Percentiles rank a stretch among this genome's conserved stretches.
Evolutionary conservation across 2,329 filamentous ascomycete species (phyloP).

Genomic region (Raffaelea ambrosiae): DNA sequence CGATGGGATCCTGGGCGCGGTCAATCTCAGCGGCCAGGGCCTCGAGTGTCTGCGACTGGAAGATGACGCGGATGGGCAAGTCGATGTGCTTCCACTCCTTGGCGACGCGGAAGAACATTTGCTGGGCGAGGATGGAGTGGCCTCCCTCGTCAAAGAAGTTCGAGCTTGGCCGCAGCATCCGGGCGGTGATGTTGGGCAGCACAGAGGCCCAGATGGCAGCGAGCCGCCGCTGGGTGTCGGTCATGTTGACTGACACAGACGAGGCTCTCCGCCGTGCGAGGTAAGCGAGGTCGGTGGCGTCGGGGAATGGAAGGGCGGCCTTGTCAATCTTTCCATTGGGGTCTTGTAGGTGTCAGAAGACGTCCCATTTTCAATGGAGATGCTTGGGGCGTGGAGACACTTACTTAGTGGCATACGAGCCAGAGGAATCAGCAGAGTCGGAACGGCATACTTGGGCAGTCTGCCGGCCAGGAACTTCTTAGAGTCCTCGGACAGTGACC

Average conservation of each 20-base stretch:
- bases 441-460: conserved; percentile 67
- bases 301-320: conserved; percentile 71
- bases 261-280: conserved; percentile 17
- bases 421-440: conserved; percentile 64
- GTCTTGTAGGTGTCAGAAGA: conserved; percentile 21
- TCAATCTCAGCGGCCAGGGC: conserved; percentile 41
- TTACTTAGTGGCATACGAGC: conserved; percentile 34
- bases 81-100: conserved; percentile 31
- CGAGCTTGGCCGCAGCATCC: conserved; percentile 24
- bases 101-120: conserved; percentile 63
- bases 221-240: conserved; percentile 54
- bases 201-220: conserved; percentile 68
- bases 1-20: conserved; percentile 12
- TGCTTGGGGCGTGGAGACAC: too few relatives aligned
- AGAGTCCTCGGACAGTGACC: conserved; percentile 9
- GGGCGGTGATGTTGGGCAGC: conserved; percentile 54
- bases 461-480: conserved; percentile 54
- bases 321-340: conserved; percentile 82
- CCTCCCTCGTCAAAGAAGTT: conserved; percentile 76
- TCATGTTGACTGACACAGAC: conserved; percentile 14
- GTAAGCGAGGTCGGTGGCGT: conserved; percentile 42
- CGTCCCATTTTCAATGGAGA: too few relatives aligned
- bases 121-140: conserved; percentile 72
- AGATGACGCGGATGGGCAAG: conserved; percentile 63
- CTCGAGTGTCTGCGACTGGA: conserved; percentile 47